Percentiles rank a stretch among this genome's conserved stretches.
These are phyloP conservation scores for Melanomma pulvis-pyrius DNA, from an alignment of 495 filamentous ascomycete genomes.

Conservation along the genomic window DNA sequence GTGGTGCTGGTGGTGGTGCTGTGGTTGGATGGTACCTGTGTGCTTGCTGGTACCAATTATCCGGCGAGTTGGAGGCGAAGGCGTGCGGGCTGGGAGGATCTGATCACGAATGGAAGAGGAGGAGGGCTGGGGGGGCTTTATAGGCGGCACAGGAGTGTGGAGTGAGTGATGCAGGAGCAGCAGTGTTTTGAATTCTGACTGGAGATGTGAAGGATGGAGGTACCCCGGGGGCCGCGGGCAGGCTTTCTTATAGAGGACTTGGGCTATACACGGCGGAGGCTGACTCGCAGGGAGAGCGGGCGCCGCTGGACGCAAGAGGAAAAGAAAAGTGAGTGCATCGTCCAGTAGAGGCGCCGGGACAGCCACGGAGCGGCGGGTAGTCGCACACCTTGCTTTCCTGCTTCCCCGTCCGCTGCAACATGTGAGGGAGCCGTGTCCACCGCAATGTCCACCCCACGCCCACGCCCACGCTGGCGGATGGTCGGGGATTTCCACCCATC, in stretches of 20 bases:
- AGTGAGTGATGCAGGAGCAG: neutral
- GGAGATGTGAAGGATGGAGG: conserved; percentile 5
- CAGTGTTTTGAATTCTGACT: neutral
- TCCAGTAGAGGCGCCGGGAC: conserved; percentile 3
- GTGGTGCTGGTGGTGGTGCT: neutral
- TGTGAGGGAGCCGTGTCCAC: conserved; percentile 11
- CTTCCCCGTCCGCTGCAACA: conserved; percentile 23
- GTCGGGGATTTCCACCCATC: conserved; percentile 20
- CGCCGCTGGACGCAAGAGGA: conserved; percentile 4
- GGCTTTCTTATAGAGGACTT: conserved; percentile 17
- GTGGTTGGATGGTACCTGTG: conserved; percentile 23
- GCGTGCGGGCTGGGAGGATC: conserved; percentile 9
- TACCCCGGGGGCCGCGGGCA: conserved; percentile 9
- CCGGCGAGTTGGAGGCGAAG: conserved; percentile 30
- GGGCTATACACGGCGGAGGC: conserved; percentile 11
- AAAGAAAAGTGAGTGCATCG: conserved; percentile 4
- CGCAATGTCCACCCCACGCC: conserved; percentile 35
- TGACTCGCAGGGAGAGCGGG: conserved; percentile 12
- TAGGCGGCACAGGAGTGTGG: conserved; percentile 2
- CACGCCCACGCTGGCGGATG: conserved; percentile 11
- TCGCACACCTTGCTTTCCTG: conserved; percentile 24
- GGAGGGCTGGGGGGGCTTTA: neutral
- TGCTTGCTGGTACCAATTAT: conserved; percentile 30
- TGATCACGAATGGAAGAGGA: neutral
- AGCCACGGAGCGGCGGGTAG: conserved; percentile 15